Conservation (phyloP, 805 yeast genomes). For the Lipomyces starkeyi region DNA sequence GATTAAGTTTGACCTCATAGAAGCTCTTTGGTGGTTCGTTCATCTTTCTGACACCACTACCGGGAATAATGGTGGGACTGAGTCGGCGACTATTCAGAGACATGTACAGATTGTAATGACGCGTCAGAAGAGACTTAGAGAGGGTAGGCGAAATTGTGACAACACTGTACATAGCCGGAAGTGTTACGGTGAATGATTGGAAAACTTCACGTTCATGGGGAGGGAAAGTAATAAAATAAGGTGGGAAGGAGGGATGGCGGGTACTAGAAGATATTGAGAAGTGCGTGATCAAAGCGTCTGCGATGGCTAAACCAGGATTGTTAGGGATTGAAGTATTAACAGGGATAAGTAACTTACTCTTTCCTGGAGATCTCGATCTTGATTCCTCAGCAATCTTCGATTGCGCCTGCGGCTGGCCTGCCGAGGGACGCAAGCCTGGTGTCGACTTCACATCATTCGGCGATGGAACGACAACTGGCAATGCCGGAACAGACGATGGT, state of each 20-base stretch:
- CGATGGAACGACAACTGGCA: constrained; percentile 28
- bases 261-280: constrained; percentile 28
- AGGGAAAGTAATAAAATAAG: constrained; percentile 31
- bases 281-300: constrained; percentile 34
- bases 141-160: constrained; percentile 38
- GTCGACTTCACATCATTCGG: constrained; percentile 6
- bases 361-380: constrained; percentile 28
- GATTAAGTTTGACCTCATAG: constrained; percentile 34
- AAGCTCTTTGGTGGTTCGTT: constrained; percentile 36
- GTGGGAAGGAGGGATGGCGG: constrained; percentile 20
- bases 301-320: constrained; percentile 14
- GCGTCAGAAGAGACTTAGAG: constrained; percentile 28
- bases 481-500: constrained; percentile 29
- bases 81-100: constrained; percentile 35
- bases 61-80: constrained; percentile 34
- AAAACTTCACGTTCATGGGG: constrained; percentile 33
- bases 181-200: constrained; percentile 34
- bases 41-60: constrained; percentile 16
- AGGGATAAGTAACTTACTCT: constrained; percentile 18
- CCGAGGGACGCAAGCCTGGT: constrained; percentile 3
- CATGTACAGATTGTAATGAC: constrained; percentile 38
- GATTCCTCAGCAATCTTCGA: constrained; percentile 31
- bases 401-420: constrained; percentile 6
- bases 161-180: constrained; percentile 31
- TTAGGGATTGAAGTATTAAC: neutral